Evolutionary conservation across 768 basidiomycete species (phyloP), one percentile per base, ranked within the genome.

Genomic region (Pleurotus djamor): DNA sequence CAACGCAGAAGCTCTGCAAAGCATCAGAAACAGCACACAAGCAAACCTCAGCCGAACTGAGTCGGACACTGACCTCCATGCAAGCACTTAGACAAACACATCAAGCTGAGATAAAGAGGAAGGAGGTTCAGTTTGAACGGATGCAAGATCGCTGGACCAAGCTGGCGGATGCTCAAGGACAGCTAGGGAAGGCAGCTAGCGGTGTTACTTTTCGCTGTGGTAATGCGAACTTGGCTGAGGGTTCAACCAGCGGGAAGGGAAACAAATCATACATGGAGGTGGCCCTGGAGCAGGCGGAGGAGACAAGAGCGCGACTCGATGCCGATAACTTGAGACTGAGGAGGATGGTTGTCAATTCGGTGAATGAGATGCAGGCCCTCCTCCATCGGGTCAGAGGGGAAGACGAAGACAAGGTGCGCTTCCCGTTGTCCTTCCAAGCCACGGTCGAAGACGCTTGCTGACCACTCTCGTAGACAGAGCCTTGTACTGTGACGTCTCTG

Each of bases 121-220:
- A 83, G 66, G 92, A 95, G 64, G 88, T 87, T 63, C 92, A 94
- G 43, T 72, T 87, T 14, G 92, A 94, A 65, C 80, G 85, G 14
- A 85, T 89, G 68, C 63, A 82, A 32, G 92, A 94, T 51, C 85
- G 84, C 63, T 92, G 90, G 89, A 74, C 78, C 33, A 92, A 86
- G 67, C 69, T 94, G 14, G 73, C 83, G 4, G 91, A 92, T 59
- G 69, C 79, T 8, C 92, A 94, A 69, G 69, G 81, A 0, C 90
- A 87, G 69, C 72, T 87, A 4, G 74, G 76, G 10, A 63, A 72
- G 0, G 66, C 76, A 1, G 71, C 80, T 4, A 78, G 83, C 57
- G 88, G 89, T 5, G 17, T 63, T 14, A 58, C 57, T 17, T 69
- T 87, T 63, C 74, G 76, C 56, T 81, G 81, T 48, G 76, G 82